Conservation (phyloP, 2,329 filamentous ascomycete species). For the Colletotrichum sp. region DNA sequence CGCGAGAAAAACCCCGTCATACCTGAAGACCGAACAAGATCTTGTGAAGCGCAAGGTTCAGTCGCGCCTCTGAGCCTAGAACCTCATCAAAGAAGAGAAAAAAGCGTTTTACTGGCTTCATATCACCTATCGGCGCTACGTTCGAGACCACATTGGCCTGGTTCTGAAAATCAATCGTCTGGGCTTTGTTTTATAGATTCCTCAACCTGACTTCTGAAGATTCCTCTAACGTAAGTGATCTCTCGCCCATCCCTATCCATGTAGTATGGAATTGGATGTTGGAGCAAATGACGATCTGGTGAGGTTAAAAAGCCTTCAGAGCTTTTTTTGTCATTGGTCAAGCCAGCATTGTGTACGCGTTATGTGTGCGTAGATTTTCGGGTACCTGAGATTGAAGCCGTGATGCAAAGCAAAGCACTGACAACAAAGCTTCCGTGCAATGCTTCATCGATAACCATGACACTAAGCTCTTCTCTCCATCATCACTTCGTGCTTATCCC, state of each 20-base stretch:
- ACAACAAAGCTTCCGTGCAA: accelerated
- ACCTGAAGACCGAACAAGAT: accelerated
- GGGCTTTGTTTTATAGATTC: neutral
- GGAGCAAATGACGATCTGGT: neutral
- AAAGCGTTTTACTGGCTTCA: neutral
- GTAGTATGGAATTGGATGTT: neutral
- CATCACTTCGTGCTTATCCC: neutral
- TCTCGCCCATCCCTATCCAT: accelerated
- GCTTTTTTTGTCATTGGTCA: accelerated
- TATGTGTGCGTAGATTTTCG: too few species aligned
- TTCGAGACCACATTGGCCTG: neutral
- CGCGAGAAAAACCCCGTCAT: neutral
- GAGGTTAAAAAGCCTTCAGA: neutral
- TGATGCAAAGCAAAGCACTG: neutral
- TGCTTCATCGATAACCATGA: accelerated
- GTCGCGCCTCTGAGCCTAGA: too few species aligned
- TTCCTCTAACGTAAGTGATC: accelerated
- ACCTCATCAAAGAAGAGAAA: neutral
- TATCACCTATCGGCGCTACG: too few species aligned
- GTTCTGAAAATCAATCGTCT: accelerated
- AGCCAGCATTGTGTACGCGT: too few species aligned
- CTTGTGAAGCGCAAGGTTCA: too few species aligned
- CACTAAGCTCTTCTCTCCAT: neutral
- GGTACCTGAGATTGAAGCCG: neutral
- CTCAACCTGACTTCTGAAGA: accelerated